These are phyloP conservation scores for Pyrenula massariospora DNA, from an alignment of 495 filamentous ascomycete genomes.

Conservation along the genomic window DNA sequence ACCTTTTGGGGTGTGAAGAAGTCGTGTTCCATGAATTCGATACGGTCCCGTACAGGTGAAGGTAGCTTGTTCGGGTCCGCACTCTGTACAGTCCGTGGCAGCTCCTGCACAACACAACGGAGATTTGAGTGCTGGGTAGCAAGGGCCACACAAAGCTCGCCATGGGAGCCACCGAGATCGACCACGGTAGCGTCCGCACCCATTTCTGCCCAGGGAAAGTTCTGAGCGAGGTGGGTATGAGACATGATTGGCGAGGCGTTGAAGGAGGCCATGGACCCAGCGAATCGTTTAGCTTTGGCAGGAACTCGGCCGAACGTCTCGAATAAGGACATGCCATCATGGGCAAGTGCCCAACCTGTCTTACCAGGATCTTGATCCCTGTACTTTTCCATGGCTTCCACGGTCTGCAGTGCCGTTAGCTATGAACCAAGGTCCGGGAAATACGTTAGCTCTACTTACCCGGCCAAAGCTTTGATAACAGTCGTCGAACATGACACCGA, in stretches of 20 bases:
- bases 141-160: conserved; percentile 15
- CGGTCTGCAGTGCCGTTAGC: not conserved
- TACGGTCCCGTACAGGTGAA: conserved; percentile 10
- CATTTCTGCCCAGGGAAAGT: not conserved
- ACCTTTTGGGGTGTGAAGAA: conserved; percentile 38
- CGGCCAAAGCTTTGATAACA: conserved; percentile 31
- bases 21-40: conserved; percentile 31
- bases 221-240: not conserved
- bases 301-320: too few species aligned
- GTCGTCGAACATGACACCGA: conserved; percentile 39
- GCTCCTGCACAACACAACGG: conserved; percentile 16
- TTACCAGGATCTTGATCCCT: conserved; percentile 6
- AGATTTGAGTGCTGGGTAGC: conserved; percentile 18
- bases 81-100: conserved; percentile 1
- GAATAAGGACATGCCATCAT: too few species aligned
- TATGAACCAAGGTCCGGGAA: not conserved
- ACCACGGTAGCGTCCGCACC: not conserved
- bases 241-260: too few species aligned
- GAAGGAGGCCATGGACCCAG: not conserved
- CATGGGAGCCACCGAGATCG: conserved; percentile 17
- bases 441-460: conserved; percentile 8
- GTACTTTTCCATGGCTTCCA: conserved; percentile 5
- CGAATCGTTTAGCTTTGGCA: conserved; percentile 20
- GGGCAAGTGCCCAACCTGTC: not conserved
- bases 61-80: not conserved